These are phyloP conservation scores for Viridothelium virens DNA, from an alignment of 495 filamentous ascomycete species.

Conservation along the genomic window DNA sequence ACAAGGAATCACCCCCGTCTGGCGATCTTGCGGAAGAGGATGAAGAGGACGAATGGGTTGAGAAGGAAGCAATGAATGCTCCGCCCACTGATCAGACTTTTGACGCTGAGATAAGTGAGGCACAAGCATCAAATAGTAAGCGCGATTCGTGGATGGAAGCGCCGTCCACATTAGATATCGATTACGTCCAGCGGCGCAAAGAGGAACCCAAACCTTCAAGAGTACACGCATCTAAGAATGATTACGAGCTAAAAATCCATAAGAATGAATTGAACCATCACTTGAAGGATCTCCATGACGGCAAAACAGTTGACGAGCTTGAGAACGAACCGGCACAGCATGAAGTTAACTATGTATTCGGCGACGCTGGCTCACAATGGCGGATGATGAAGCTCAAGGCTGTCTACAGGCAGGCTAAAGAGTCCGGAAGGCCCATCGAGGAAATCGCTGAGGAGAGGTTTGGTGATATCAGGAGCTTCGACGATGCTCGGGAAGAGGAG, in stretches of 20 bases:
- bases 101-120: conserved; percentile 26
- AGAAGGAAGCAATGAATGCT: conserved; percentile 26
- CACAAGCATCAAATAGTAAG: conserved; percentile 34
- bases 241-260: conserved; percentile 70
- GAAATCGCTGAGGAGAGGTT: conserved; percentile 75
- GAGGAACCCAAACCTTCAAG: conserved; percentile 42
- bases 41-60: conserved; percentile 29
- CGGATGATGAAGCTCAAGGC: conserved; percentile 89
- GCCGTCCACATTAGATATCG: conserved; percentile 70
- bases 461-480: conserved; percentile 75
- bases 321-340: conserved; percentile 49
- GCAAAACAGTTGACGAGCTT: conserved; percentile 27
- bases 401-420: conserved; percentile 72
- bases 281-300: conserved; percentile 49
- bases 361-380: conserved; percentile 84
- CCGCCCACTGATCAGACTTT: conserved; percentile 37
- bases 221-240: conserved; percentile 44
- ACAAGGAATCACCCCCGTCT: conserved; percentile 20
- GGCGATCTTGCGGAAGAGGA: conserved; percentile 25
- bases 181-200: conserved; percentile 66
- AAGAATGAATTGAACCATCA: conserved; percentile 72
- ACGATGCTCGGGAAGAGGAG: conserved; percentile 91
- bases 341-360: conserved; percentile 76
- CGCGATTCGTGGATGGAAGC: conserved; percentile 94
- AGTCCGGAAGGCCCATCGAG: conserved; percentile 61